Evolutionary conservation across 1,284 basidiomycete species (phyloP), one percentile per base, ranked within the genome.

Genomic region (Agaricales sp.): DNA sequence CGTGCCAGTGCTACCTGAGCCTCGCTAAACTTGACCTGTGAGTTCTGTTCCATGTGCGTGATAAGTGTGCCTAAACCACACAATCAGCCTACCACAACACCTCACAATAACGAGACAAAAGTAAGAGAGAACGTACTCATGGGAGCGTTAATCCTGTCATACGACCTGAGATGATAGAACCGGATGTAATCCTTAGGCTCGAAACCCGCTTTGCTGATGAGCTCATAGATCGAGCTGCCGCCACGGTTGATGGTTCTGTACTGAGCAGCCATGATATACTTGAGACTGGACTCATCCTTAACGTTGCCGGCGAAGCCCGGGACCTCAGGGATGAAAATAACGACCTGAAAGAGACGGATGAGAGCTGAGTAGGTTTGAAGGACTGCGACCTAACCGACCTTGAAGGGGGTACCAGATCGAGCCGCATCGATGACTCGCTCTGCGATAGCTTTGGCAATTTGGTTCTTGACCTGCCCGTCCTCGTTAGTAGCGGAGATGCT

Each of bases 91-190:
- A n/a, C n/a, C n/a, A n/a, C n/a, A n/a, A n/a, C n/a, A 8, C 39
- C 26, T 21, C 14, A 51, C 3, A 22, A 26, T 16, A 35, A 19
- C 23, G 16, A 47, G n/a, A 12, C 2, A 24, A 19, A 14, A n/a
- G n/a, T n/a, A 4, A 19, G 19, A 20, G 22, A n/a, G 13, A 21
- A 61, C 72, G 51, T 47, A 80, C 82, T 63, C 52, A 70, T 64
- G 2, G 89, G 91, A 0, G 83, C 82, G 61, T 94, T 94, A 65
- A 97, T 91, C 23, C 93, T 76, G 62, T 97, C 94, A 63, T 94
- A 96, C 1, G 83, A 73, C 38, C 93, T 77, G 25, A 97, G 71
- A 64, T 96, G 91, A 67, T 88, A 96, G 74, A 95, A 91, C 16
- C 84, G 76, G 55, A 90, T 86, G 62, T 85, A 90, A 54, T 87